phyloP scores from a whole-genome alignment of 306 rosid species.

The Medicago arabica region DNA sequence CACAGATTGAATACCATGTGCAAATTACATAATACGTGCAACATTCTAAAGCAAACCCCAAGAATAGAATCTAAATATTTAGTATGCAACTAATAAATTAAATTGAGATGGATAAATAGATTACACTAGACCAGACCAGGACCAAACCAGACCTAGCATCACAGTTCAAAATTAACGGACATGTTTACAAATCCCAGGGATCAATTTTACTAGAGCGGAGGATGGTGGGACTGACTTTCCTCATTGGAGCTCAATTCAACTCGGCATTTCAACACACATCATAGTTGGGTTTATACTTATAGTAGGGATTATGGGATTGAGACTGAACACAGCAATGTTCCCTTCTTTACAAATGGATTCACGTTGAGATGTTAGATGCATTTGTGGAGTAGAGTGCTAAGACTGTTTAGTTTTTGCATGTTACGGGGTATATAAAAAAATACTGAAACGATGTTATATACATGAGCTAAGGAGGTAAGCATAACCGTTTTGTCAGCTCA shows the following conservation, averaged over 20 bases:
- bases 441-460: background rate
- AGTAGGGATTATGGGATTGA: background rate
- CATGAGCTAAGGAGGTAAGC: background rate
- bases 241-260: background rate
- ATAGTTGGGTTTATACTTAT: background rate
- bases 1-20: background rate
- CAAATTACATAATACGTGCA: background rate
- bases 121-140: background rate
- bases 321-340: background rate
- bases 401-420: background rate
- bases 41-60: slow-evolving; percentile 4
- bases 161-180: background rate
- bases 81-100: background rate
- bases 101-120: background rate
- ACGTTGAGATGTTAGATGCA: slow-evolving; percentile 1
- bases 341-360: background rate
- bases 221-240: background rate
- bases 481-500: background rate
- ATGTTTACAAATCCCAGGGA: background rate
- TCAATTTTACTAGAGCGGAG: background rate
- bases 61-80: background rate
- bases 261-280: background rate
- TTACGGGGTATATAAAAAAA: background rate
- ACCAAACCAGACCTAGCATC: background rate
- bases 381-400: background rate